Conservation (phyloP, 2,329 filamentous ascomycete genomes). For the Pleurostoma richardsiae region DNA sequence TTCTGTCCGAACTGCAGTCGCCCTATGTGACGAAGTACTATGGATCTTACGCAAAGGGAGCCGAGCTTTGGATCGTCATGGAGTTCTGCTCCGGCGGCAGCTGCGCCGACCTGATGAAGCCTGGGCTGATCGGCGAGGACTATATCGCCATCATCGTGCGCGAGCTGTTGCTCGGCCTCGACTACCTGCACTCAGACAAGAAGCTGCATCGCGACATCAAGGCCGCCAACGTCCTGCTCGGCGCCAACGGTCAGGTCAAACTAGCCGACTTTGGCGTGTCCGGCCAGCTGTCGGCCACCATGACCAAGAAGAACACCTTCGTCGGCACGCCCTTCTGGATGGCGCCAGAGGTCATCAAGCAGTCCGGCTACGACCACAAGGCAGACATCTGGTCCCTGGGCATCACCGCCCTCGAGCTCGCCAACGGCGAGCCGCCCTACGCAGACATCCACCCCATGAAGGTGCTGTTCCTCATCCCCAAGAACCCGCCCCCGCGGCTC, state of each 20-base stretch:
- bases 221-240: conserved; percentile 91
- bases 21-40: conserved; percentile 98
- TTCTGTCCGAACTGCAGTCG: conserved; percentile 91
- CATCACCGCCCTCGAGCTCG: conserved; percentile 88
- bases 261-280: conserved; percentile 96
- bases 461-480: conserved; percentile 91
- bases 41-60: conserved; percentile 92
- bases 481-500: conserved; percentile 80
- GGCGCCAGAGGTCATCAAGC: conserved; percentile 98
- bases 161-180: conserved; percentile 82
- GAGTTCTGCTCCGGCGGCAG: conserved; percentile 97
- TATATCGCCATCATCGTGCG: conserved; percentile 95
- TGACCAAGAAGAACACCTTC: conserved; percentile 99
- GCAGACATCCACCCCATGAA: conserved; percentile 99
- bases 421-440: conserved; percentile 88
- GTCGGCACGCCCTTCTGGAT: conserved; percentile 99
- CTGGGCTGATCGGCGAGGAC: conserved; percentile 83
- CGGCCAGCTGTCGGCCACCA: conserved; percentile 90
- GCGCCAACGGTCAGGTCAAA: conserved; percentile 91
- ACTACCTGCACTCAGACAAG: conserved; percentile 91
- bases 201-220: conserved; percentile 79
- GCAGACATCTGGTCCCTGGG: conserved; percentile 97
- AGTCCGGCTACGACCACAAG: conserved; percentile 96
- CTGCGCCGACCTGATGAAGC: conserved; percentile 93
- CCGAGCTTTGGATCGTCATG: conserved; percentile 99